A percentile compares a stretch with the other conserved stretches of the same genome.
Evolutionary conservation across 2,329 filamentous ascomycete genomes (phyloP).

Genomic region (Cadophora luteo-olivacea): DNA sequence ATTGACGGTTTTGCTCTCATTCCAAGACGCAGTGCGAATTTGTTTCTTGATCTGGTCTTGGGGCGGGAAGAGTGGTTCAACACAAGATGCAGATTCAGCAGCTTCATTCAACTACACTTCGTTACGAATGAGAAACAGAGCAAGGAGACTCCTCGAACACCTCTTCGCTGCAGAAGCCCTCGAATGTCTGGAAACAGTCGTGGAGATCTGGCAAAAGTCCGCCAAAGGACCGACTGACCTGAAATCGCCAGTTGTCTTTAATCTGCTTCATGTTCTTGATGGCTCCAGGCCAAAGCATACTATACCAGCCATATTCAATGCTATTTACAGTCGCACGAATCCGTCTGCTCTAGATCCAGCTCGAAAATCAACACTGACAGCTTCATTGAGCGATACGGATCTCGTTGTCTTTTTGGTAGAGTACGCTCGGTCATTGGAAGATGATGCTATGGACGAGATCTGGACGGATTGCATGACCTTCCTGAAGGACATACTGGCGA

Average conservation of each 20-base stretch:
- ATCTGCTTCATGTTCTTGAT: slow-evolving; percentile 87
- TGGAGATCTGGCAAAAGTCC: slow-evolving; percentile 78
- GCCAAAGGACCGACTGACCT: slow-evolving; percentile 53
- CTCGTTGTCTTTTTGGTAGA: slow-evolving; percentile 88
- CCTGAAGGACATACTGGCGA: slow-evolving; percentile 85
- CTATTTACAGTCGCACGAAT: slow-evolving; percentile 93
- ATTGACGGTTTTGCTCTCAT: slow-evolving; percentile 91
- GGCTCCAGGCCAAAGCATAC: slow-evolving; percentile 90
- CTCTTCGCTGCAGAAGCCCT: slow-evolving; percentile 90
- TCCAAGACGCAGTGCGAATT: slow-evolving; percentile 92
- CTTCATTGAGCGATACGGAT: slow-evolving; percentile 82
- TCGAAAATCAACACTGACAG: slow-evolving; percentile 86
- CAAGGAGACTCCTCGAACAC: slow-evolving; percentile 87
- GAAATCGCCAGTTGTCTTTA: slow-evolving; percentile 73
- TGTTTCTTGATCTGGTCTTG: slow-evolving; percentile 97
- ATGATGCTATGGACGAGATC: slow-evolving; percentile 98
- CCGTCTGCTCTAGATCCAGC: slow-evolving; percentile 77
- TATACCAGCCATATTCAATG: slow-evolving; percentile 93
- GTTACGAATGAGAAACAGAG: slow-evolving; percentile 86
- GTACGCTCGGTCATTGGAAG: slow-evolving; percentile 88
- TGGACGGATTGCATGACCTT: slow-evolving; percentile 96
- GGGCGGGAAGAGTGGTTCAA: slow-evolving; percentile 70
- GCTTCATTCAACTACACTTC: slow-evolving; percentile 93
- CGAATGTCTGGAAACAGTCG: slow-evolving; percentile 90
- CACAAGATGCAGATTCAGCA: slow-evolving; percentile 69